Evolutionary conservation across 2,329 filamentous ascomycete species (phyloP).

Genomic region (Colletotrichum theobromicola): DNA sequence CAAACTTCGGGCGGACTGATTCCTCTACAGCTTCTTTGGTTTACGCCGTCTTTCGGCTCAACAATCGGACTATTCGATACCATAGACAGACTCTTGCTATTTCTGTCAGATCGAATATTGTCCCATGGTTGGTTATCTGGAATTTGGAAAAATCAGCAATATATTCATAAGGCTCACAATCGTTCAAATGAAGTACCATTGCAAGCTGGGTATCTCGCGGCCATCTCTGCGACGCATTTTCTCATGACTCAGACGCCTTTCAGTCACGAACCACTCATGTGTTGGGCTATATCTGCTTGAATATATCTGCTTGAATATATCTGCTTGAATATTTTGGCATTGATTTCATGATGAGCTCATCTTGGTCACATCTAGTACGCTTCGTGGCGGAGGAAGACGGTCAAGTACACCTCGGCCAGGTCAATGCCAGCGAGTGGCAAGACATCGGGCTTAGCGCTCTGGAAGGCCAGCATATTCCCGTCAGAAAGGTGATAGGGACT

Average conservation of each 20-base stretch:
- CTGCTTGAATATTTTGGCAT: not conserved
- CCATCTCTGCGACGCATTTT: not conserved
- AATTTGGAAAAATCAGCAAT: too few relatives aligned
- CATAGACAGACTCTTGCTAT: not conserved
- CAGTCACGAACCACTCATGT: too few relatives aligned
- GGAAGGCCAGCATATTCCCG: not conserved
- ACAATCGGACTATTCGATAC: not conserved
- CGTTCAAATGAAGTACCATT: not conserved
- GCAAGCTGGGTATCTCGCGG: not conserved
- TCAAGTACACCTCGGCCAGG: not conserved
- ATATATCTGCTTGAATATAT: not conserved
- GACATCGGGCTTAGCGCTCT: not conserved
- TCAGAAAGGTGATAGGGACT: not conserved
- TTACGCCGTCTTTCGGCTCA: not conserved
- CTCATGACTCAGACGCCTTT: too few relatives aligned
- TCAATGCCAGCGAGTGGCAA: not conserved
- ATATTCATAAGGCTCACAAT: not conserved
- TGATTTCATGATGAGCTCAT: not conserved
- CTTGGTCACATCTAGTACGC: not conserved
- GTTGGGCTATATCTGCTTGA: too few relatives aligned
- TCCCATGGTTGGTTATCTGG: too few relatives aligned
- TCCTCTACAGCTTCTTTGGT: not conserved
- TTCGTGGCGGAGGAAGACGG: not conserved
- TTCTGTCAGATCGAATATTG: not conserved
- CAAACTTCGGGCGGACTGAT: not conserved